These are phyloP conservation scores for Cyclotella cryptica DNA, from an alignment of 108 stramenopile species.

Conservation along the genomic window DNA sequence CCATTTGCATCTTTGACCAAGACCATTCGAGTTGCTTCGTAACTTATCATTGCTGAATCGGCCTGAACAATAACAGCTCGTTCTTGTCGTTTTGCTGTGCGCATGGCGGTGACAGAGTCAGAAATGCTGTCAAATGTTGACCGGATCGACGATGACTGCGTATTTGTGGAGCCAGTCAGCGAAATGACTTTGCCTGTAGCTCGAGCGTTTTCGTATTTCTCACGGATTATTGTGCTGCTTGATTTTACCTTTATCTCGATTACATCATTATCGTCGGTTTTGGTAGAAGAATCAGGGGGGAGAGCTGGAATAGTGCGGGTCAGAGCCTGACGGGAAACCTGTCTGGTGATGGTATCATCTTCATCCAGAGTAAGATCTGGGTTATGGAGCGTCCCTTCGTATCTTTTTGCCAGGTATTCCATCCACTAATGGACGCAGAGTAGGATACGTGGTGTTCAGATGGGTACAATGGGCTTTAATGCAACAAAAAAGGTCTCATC, in stretches of 20 bases:
- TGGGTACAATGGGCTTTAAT: background rate
- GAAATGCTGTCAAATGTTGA: conserved; percentile 12
- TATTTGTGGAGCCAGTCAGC: background rate
- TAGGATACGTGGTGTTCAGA: background rate
- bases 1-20: conserved; percentile 1
- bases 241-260: conserved; percentile 12
- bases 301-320: background rate
- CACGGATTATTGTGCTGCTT: background rate
- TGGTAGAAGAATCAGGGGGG: background rate
- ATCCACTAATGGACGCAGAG: background rate
- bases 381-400: conserved; percentile 4
- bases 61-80: background rate
- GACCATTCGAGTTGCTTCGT: conserved; percentile 14
- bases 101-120: conserved; percentile 12
- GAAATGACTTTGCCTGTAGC: conserved; percentile 6
- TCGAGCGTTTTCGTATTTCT: background rate
- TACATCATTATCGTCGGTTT: background rate
- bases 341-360: background rate
- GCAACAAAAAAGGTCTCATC: background rate
- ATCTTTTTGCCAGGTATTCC: conserved; percentile 1
- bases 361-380: conserved; percentile 16
- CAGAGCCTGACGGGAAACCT: background rate
- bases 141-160: background rate
- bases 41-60: conserved; percentile 2
- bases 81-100: background rate